These are phyloP conservation scores for Infundibulicybe gibba DNA, from an alignment of 768 basidiomycete genomes.

Conservation along the genomic window DNA sequence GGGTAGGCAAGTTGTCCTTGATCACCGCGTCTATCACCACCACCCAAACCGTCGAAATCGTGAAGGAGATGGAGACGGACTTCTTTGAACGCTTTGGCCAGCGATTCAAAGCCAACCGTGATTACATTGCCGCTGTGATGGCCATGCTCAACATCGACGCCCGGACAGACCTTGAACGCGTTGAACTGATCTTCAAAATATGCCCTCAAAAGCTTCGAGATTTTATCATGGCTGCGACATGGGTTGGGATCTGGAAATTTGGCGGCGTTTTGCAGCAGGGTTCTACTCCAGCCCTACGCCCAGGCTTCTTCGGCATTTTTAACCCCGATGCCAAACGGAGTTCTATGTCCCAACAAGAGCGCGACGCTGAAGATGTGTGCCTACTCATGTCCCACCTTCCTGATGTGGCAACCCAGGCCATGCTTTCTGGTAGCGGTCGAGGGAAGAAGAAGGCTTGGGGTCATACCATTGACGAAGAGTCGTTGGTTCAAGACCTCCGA, in stretches of 20 bases:
- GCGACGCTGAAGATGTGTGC: slow-evolving; percentile 3
- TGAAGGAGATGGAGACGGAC: slow-evolving; percentile 9
- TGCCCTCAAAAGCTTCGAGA: not conserved
- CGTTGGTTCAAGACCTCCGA: slow-evolving; percentile 6
- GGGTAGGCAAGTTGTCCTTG: slow-evolving; percentile 1
- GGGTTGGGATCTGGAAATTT: slow-evolving; percentile 1
- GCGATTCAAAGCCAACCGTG: not conserved
- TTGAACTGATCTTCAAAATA: not conserved
- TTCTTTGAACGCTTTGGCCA: not conserved
- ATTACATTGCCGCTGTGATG: not conserved
- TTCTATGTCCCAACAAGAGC: not conserved
- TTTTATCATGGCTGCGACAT: slow-evolving; percentile 3
- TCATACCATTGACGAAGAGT: slow-evolving; percentile 4
- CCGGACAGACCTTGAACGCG: not conserved
- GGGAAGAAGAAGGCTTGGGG: not conserved
- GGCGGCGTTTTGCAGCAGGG: not conserved
- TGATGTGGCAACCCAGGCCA: slow-evolving; percentile 5
- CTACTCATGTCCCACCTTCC: slow-evolving; percentile 5
- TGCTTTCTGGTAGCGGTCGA: not conserved
- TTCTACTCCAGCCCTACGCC: not conserved
- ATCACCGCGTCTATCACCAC: slow-evolving; percentile 8
- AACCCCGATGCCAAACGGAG: not conserved
- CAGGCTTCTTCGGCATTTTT: not conserved
- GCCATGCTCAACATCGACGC: not conserved
- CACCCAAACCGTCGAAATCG: slow-evolving; percentile 7